A percentile compares a stretch with the other conserved stretches of the same genome.
Conservation (phyloP, 257 asterid species). For the Oldenlandia corymbosa region DNA sequence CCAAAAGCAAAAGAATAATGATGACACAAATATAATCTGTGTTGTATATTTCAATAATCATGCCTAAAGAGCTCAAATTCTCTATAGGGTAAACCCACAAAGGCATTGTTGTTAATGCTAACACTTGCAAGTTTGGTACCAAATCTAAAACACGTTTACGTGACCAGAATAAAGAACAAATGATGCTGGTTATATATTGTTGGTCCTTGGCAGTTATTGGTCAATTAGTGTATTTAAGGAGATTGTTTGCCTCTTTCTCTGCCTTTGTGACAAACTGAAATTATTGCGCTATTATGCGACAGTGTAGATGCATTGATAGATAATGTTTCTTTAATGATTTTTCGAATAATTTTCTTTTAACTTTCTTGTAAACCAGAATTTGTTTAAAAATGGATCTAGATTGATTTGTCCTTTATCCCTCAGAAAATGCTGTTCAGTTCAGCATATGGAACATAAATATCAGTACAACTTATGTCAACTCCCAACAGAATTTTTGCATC, state of each 20-base stretch:
- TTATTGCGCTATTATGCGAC: not conserved
- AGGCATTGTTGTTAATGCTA: not conserved
- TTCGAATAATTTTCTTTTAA: too few relatives aligned
- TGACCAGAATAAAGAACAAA: not conserved
- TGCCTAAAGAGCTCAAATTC: not conserved
- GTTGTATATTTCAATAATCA: not conserved
- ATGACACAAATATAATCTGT: too few relatives aligned
- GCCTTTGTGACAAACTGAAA: not conserved
- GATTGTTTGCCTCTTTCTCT: not conserved
- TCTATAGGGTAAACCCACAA: not conserved
- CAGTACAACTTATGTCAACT: not conserved
- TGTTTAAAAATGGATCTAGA: not conserved
- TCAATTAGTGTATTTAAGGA: not conserved
- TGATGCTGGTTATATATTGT: not conserved
- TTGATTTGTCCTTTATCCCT: not conserved
- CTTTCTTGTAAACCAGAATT: not conserved
- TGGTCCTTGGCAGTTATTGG: not conserved
- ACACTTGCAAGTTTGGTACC: not conserved
- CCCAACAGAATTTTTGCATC: not conserved
- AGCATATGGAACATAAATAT: not conserved
- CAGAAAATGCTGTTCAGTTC: not conserved
- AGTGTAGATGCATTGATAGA: not conserved
- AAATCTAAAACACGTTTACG: not conserved
- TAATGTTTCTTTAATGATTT: too few relatives aligned
- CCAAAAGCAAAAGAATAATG: too few relatives aligned